These are phyloP conservation scores for Astrephomene gubernaculifera DNA, from an alignment of 139 green algal species.

Conservation along the genomic window DNA sequence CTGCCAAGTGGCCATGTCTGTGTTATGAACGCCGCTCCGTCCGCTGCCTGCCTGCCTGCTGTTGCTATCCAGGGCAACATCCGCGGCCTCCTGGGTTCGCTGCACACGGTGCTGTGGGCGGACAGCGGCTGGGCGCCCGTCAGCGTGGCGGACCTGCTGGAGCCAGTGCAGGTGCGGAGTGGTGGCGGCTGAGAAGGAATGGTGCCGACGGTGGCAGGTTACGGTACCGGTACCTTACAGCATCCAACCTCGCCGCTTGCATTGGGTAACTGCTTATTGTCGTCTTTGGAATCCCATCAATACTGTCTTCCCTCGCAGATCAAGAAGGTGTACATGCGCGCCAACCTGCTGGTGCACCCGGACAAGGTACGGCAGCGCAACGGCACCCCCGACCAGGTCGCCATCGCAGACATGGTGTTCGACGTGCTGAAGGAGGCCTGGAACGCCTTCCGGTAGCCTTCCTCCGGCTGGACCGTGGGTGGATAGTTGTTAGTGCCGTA, in stretches of 20 bases:
- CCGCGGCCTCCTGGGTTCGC: slow-evolving; percentile 82
- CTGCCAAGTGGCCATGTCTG: no score
- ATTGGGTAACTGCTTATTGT: background rate
- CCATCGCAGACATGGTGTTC: slow-evolving; percentile 93
- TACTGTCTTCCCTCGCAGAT: slow-evolving; percentile 52
- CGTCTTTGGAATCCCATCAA: background rate
- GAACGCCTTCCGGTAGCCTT: slow-evolving; percentile 70
- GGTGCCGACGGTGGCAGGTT: background rate
- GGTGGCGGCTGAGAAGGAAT: background rate
- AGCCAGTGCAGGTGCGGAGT: slow-evolving; percentile 58
- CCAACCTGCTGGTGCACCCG: slow-evolving; percentile 94
- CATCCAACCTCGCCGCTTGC: background rate
- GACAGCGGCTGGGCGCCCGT: slow-evolving; percentile 81
- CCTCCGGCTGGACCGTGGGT: no score
- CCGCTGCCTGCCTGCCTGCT: background rate
- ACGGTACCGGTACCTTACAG: background rate
- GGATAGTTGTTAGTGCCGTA: no score
- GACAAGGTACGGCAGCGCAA: slow-evolving; percentile 95
- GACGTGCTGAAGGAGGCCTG: slow-evolving; percentile 90
- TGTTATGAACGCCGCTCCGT: no score
- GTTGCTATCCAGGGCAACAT: slow-evolving; percentile 83
- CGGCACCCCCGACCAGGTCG: slow-evolving; percentile 85
- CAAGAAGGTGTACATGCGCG: slow-evolving; percentile 90
- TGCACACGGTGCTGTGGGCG: slow-evolving; percentile 94
- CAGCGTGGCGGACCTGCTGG: slow-evolving; percentile 88